Base-by-base conservation (phyloP, 2,329 filamentous ascomycete genomes). In the Exophiala alcalophila region DNA sequence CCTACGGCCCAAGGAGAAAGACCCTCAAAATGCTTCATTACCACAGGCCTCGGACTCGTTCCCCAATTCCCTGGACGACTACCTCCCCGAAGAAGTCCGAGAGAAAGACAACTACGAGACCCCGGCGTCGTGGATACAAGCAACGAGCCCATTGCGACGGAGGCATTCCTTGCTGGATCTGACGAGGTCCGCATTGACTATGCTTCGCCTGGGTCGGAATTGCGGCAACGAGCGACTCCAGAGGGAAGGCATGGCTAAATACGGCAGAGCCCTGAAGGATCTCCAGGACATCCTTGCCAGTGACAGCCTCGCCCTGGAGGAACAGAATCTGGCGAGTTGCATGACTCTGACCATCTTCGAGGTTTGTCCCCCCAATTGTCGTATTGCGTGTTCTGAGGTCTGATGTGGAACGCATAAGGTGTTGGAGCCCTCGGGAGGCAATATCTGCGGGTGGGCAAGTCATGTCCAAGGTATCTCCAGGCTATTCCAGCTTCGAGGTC, bases 401-500 rank as follows among this genome's bases (percentile, higher is more conserved):
- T 16, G 20, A 12, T 5, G 15, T 27, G 32, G 38, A 40, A 28
- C 28, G 25, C 18, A 33, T 15, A 25, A 46, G 42, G 11, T 40
- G 6, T 18, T 40, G 4, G 42, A 46, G 30, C 15, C 14, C 14
- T 46, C 42, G 9, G 42, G 35, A 8, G 29, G 25, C 6, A 40
- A 30, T 27, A 35, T 16, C 20, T 10, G n/a, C 42, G 35, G 42
- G 18, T 46, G 42, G 42, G 36, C 20, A 8, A 46, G 42, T 30
- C 42, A 46, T 19, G 24, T 40, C 2, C 29, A 35, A 26, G 42
- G 42, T 4, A 29, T 46, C 10, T 15, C 36, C 15, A 38, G 42
- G 29, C 39, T 66, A 19, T 49, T 65, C 20, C 48, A 63, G 41
- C 41, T 58, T 10, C 56, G 62, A 35, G 64, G 64, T 2, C 54